Evolutionary conservation across 768 basidiomycete species (phyloP), one percentile per base, ranked within the genome.

Genomic region (Crepidotus variabilis): DNA sequence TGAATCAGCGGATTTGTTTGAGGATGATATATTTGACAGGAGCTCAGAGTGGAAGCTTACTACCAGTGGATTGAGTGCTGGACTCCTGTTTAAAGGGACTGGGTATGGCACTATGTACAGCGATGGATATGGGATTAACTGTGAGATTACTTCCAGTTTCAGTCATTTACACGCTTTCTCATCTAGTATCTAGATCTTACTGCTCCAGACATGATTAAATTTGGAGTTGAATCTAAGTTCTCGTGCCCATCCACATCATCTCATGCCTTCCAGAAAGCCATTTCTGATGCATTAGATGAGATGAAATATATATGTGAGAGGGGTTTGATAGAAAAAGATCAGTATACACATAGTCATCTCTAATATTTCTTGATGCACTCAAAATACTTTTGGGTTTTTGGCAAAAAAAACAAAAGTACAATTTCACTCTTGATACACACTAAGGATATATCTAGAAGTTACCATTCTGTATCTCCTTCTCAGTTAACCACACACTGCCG

Each of bases 101-200:
- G 94, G 94, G 2, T 97, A 97, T 69, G 94, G 95, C 2, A 74
- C 93, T 1, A 72, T 77, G 9, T 94, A 86, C 72, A 78, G 82
- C 39, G 87, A 95, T 73, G 95, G 95, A 8, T 96, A 95, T 75
- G 94, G 95, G 1, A 88, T 97, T 63, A 96, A 92, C 67, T 98
- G 94, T 78, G 20, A 39, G 2, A 36, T 21, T 34, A 45, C 23
- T 48, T 20, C 58, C 24, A 14, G 13, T 51, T 49, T 48, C 8
- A 11, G n/a, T n/a, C n/a, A 32, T 33, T 36, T 14, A 21, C 10
- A 47, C 24, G 50, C 34, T 47, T 60, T 28, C 21, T 54, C 14
- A 23, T 60, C 39, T 54, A 23, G 21, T 11, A 43, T 28, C 21
- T 62, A 96, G 95, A 97, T 70, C 81, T 96, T 56, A 82, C 90